These are phyloP conservation scores for Flaveria bidentis DNA, from an alignment of 129 eudicot species.

Conservation along the genomic window DNA sequence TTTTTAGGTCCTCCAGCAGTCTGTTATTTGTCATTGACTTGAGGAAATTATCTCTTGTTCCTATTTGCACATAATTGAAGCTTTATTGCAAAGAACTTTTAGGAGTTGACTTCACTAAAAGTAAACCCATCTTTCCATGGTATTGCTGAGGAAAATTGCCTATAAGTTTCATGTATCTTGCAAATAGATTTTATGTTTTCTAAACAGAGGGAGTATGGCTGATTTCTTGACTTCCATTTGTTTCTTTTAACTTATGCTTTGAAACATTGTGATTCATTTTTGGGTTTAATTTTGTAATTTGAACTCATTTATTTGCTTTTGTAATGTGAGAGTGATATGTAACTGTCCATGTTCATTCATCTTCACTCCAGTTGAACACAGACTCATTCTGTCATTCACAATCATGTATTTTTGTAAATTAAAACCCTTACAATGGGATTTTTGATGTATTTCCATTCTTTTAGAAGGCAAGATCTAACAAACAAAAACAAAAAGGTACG, in stretches of 20 bases:
- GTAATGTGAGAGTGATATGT: slow-evolving; percentile 17
- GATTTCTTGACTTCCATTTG: not conserved
- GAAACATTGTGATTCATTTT: not conserved
- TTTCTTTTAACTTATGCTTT: not conserved
- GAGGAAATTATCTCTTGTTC: not conserved
- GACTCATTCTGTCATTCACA: slow-evolving; percentile 17
- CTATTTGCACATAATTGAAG: slow-evolving; percentile 9
- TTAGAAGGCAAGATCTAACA: slow-evolving; percentile 5
- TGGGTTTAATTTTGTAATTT: slow-evolving; percentile 10
- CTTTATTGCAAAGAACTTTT: not conserved
- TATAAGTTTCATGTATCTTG: slow-evolving; percentile 24
- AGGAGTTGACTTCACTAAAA: not conserved
- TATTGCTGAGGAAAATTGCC: not conserved
- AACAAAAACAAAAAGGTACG: slow-evolving; percentile 1
- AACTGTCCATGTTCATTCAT: slow-evolving; percentile 22
- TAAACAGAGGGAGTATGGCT: not conserved
- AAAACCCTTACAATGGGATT: not conserved
- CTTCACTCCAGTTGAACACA: not conserved
- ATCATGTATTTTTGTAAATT: not conserved
- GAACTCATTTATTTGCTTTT: slow-evolving; percentile 3
- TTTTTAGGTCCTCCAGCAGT: slow-evolving; percentile 1
- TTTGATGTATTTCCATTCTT: not conserved
- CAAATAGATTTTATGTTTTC: slow-evolving; percentile 17
- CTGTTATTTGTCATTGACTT: not conserved
- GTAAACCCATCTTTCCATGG: not conserved